Conservation (phyloP, 306 rosid genomes). For the Heteromeles arbutifolia region DNA sequence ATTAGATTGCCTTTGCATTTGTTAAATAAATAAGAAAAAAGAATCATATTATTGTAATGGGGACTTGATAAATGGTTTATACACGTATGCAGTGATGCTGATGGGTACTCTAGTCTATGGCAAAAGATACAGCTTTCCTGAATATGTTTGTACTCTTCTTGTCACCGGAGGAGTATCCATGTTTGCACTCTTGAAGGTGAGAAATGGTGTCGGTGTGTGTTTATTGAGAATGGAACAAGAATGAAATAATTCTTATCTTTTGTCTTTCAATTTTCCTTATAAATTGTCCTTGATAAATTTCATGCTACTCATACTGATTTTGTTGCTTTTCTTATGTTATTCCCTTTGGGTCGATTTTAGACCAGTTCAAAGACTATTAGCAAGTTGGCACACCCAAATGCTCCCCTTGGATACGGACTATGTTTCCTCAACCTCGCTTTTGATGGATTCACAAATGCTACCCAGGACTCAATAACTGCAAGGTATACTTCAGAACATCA, state of each 20-base stretch:
- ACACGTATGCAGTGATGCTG: constrained; percentile 79
- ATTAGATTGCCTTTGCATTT: not conserved
- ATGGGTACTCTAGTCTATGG: constrained; percentile 90
- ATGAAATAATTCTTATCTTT: not conserved
- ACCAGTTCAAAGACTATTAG: constrained; percentile 87
- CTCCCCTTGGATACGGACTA: constrained; percentile 88
- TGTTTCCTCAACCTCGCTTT: constrained; percentile 92
- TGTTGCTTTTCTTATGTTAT: not conserved
- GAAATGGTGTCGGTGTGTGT: not conserved
- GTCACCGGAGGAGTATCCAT: constrained; percentile 97
- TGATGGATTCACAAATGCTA: constrained; percentile 99
- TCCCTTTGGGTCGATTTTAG: constrained; percentile 34
- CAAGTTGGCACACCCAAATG: constrained; percentile 94
- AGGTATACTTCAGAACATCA: constrained; percentile 39
- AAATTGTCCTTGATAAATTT: not conserved
- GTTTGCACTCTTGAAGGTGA: constrained; percentile 89
- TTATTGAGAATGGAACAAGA: not conserved
- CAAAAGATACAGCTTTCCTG: constrained; percentile 65
- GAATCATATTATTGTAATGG: no score
- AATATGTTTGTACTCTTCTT: constrained; percentile 74
- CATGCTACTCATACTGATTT: not conserved
- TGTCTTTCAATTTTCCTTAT: not conserved
- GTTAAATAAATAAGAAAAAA: not conserved
- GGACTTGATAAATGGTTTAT: not conserved
- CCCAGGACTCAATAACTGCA: constrained; percentile 85